Conservation (phyloP, 345 rosid species). For the Lagerstroemia speciosa region DNA sequence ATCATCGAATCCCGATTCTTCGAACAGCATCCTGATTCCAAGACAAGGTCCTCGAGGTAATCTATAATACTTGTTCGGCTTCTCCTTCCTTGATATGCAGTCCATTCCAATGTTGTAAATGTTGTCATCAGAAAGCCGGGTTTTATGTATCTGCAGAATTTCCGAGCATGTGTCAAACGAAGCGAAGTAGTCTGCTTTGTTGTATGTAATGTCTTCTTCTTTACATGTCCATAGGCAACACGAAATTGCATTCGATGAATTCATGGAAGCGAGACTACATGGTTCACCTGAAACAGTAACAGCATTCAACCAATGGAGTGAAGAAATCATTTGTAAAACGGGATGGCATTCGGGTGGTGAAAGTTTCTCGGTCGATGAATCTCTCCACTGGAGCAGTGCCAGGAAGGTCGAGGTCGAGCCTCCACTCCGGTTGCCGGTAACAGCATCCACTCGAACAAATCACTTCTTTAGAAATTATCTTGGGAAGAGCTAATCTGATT, state of each 20-base stretch:
- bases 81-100: neutral
- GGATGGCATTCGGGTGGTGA: neutral
- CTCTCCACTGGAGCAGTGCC: neutral
- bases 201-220: neutral
- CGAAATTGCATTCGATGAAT: neutral
- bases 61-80: neutral
- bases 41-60: neutral
- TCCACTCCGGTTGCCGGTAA: conserved; percentile 1
- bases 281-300: conserved; percentile 4
- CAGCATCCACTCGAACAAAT: neutral
- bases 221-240: neutral
- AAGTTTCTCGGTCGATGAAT: neutral
- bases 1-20: neutral
- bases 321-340: neutral
- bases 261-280: neutral
- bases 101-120: neutral
- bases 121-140: neutral
- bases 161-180: neutral
- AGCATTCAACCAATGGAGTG: conserved; percentile 22
- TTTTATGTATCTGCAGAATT: neutral
- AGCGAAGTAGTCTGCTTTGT: neutral
- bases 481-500: neutral
- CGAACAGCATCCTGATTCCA: neutral
- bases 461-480: neutral
- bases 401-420: neutral